Evolutionary conservation across 2,329 filamentous ascomycete species (phyloP), one percentile per base, ranked within the genome.

Genomic region (Hymenoscyphus repandus): DNA sequence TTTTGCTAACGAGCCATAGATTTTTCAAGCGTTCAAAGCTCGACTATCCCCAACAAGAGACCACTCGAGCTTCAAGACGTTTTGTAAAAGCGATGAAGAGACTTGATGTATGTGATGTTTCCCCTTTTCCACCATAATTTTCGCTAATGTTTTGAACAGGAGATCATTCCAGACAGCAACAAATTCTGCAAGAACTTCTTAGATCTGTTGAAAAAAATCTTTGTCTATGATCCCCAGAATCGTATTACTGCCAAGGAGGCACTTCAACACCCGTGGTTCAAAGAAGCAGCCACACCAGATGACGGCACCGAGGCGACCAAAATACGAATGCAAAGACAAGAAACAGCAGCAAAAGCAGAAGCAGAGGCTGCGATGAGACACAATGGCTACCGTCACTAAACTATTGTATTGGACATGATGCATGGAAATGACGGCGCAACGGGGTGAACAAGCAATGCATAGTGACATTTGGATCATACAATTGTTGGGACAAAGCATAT

Each of bases 51-150:
- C 77, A 76, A 2, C 58, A 70, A 1, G 82, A 86, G 11, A 86
- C 83, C 0, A 82, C 80, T 0, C 72, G 82, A 50, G 81, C 82
- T 3, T 86, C 82, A 1, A 73, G 76, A 54, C 73, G 81, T 60
- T 87, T 86, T 61, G 83, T 87, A 11, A 83, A 82, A 66, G 82
- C 81, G n/a, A 87, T 87, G 83, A 86, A 86, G 66, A 74, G 74
- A 49, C 69, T 87, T 27, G 73, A 78, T 53, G 83, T 86, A 70
- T 57, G 79, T 5, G 3, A 27, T 7, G 6, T 12, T 18, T 12
- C 46, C 10, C 32, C 40, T 6, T 15, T 13, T 17, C 30, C 11
- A 15, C 17, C 13, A 3, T 22, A 32, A 11, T 13, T 30, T 12
- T 13, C 44, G 41, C 47, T 58, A 52, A 70, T 49, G 63, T 50